Percentiles rank a stretch among this genome's conserved stretches.
Conservation (phyloP, 768 basidiomycete genomes). For the Fomitopsis serialis region DNA sequence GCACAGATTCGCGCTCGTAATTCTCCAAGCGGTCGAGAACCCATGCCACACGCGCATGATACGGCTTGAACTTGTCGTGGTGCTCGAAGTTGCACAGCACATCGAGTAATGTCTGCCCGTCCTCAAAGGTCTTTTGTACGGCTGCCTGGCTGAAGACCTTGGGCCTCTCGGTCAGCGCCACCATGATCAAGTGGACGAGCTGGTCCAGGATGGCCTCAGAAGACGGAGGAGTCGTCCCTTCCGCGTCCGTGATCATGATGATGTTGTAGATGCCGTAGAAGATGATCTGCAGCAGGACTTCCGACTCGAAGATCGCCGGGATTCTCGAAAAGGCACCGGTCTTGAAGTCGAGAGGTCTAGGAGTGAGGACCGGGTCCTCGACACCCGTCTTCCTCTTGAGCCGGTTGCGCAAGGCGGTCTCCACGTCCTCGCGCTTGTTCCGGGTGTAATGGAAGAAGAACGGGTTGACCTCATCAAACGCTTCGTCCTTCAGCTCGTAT, state of each 20-base stretch:
- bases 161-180: slow-evolving; percentile 72
- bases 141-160: slow-evolving; percentile 56
- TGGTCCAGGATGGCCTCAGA: slow-evolving; percentile 91
- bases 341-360: slow-evolving; percentile 59
- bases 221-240: slow-evolving; percentile 61
- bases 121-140: slow-evolving; percentile 49
- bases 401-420: slow-evolving; percentile 62
- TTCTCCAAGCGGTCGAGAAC: slow-evolving; percentile 57
- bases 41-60: slow-evolving; percentile 70
- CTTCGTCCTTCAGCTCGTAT: slow-evolving; percentile 85
- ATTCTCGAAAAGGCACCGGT: slow-evolving; percentile 68
- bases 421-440: slow-evolving; percentile 91
- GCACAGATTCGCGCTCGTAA: slow-evolving; percentile 55
- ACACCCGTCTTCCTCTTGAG: slow-evolving; percentile 59
- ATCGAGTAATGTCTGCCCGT: slow-evolving; percentile 59
- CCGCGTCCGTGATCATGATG: slow-evolving; percentile 54
- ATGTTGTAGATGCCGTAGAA: slow-evolving; percentile 80
- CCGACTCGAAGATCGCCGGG: slow-evolving; percentile 58
- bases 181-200: slow-evolving; percentile 78
- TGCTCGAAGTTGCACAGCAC: slow-evolving; percentile 74
- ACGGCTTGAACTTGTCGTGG: slow-evolving; percentile 69
- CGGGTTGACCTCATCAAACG: slow-evolving; percentile 85
- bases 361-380: slow-evolving; percentile 69
- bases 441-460: slow-evolving; percentile 95
- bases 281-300: slow-evolving; percentile 72